These are phyloP conservation scores for Trypanosomatidae sp. DNA, from an alignment of 208 protist genomes.

Conservation along the genomic window DNA sequence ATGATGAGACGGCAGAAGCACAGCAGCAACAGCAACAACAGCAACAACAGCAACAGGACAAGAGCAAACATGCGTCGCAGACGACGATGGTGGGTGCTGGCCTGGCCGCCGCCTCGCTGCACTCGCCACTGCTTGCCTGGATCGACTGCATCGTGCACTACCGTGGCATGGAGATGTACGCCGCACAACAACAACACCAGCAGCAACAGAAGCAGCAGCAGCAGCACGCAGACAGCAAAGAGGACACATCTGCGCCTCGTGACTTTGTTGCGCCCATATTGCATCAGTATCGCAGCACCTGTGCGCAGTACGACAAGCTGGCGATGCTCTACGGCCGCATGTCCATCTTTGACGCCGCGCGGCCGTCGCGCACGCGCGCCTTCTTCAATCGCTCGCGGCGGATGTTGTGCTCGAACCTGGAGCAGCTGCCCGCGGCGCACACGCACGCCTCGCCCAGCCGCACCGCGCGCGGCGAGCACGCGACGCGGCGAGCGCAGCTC, in stretches of 20 bases:
- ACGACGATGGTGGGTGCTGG: conserved; percentile 20
- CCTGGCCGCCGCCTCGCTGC: conserved; percentile 18
- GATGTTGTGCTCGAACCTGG: conserved; percentile 28
- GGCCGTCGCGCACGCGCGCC: conserved; percentile 40
- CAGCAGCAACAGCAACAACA: not conserved
- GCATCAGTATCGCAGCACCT: conserved; percentile 62
- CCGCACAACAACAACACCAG: conserved; percentile 35
- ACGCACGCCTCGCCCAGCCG: not conserved
- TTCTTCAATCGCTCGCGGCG: conserved; percentile 37
- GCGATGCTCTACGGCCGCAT: conserved; percentile 59
- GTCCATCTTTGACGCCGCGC: conserved; percentile 67
- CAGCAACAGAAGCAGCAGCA: not conserved
- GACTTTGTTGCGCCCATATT: conserved; percentile 67
- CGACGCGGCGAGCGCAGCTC: conserved; percentile 6
- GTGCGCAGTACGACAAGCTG: conserved; percentile 46
- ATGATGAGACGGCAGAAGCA: not conserved
- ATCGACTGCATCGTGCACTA: conserved; percentile 60
- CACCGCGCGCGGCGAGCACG: not conserved
- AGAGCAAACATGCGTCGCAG: not conserved
- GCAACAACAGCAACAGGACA: not conserved
- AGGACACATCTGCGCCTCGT: conserved; percentile 22
- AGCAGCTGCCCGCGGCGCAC: conserved; percentile 9
- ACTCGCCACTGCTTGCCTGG: conserved; percentile 64
- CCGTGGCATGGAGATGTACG: conserved; percentile 65
- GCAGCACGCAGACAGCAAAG: conserved; percentile 1